A percentile compares a stretch with the other conserved stretches of the same genome.
Evolutionary conservation across 2,329 filamentous ascomycete genomes (phyloP).

Genomic region (Penicillium sp.): DNA sequence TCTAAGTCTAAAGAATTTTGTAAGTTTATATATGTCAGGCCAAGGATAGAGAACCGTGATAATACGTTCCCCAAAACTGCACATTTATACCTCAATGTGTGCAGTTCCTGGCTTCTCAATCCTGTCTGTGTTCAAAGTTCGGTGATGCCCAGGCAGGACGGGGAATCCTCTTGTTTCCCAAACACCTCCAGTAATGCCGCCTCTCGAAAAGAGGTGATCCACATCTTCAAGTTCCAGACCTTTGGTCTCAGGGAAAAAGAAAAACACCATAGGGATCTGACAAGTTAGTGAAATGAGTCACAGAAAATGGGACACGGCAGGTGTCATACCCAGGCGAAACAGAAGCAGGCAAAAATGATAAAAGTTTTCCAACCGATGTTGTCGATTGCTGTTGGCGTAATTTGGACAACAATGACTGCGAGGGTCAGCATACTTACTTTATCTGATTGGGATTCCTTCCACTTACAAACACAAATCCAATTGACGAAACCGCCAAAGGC

Average conservation of each 20-base stretch:
- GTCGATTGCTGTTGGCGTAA: slow-evolving; percentile 22
- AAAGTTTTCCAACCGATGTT: slow-evolving; percentile 36
- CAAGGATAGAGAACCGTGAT: too few relatives aligned
- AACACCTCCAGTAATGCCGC: slow-evolving; percentile 39
- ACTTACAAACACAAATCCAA: slow-evolving; percentile 39
- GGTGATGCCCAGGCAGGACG: slow-evolving; percentile 18
- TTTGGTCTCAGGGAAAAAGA: slow-evolving; percentile 65
- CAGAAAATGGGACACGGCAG: not conserved
- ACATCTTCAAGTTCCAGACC: slow-evolving; percentile 64
- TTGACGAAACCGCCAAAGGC: slow-evolving; percentile 42
- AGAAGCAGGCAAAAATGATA: slow-evolving; percentile 31
- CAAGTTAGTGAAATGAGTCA: slow-evolving; percentile 11
- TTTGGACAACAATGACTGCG: slow-evolving; percentile 9
- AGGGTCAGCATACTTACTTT: slow-evolving; percentile 15
- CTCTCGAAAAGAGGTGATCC: slow-evolving; percentile 46
- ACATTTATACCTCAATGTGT: slow-evolving; percentile 3
- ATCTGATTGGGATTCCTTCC: slow-evolving; percentile 23
- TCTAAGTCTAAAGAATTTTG: too few relatives aligned
- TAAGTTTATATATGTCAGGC: too few relatives aligned
- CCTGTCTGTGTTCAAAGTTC: slow-evolving; percentile 14
- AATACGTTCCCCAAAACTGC: too few relatives aligned
- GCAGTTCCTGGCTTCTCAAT: slow-evolving; percentile 14
- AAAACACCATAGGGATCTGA: slow-evolving; percentile 57
- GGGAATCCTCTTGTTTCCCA: slow-evolving; percentile 28
- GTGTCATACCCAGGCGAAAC: slow-evolving; percentile 22